Percentiles rank a stretch among this genome's conserved stretches.
phyloP scores from a whole-genome alignment of 2,329 filamentous ascomycete genomes.

The Thyridium curvatum region DNA sequence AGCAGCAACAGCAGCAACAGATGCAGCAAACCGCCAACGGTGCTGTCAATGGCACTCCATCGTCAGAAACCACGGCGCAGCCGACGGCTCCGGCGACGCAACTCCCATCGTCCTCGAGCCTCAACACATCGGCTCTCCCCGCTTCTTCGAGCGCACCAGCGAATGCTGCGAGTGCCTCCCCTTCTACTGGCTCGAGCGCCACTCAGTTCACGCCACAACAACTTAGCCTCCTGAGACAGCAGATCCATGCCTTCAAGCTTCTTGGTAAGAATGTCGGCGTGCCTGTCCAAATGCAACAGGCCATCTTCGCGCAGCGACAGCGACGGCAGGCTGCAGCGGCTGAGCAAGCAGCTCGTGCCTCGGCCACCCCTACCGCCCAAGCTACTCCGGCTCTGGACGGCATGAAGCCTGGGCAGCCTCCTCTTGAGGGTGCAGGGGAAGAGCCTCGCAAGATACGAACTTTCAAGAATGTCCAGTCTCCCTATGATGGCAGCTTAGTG shows the following conservation, averaged over 20 bases:
- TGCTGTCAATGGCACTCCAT: background rate
- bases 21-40: conserved; percentile 12
- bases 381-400: conserved; percentile 19
- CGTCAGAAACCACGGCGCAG: conserved; percentile 5
- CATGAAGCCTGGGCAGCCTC: conserved; percentile 17
- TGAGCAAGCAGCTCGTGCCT: conserved; percentile 37
- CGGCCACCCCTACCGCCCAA: conserved; percentile 23
- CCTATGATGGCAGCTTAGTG: conserved; percentile 53
- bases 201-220: conserved; percentile 72
- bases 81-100: conserved; percentile 15
- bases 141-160: conserved; percentile 8
- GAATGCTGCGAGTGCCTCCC: conserved; percentile 20
- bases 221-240: conserved; percentile 68
- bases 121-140: conserved; percentile 1
- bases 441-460: conserved; percentile 33
- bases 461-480: conserved; percentile 71
- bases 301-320: conserved; percentile 70
- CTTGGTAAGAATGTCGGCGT: conserved; percentile 83
- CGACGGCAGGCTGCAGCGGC: conserved; percentile 53
- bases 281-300: conserved; percentile 71
- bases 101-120: conserved; percentile 10
- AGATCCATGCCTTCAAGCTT: conserved; percentile 88
- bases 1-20: conserved; percentile 28
- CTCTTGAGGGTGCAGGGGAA: no score
- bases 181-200: conserved; percentile 18